These are phyloP conservation scores for Alternaria ventricosa DNA, from an alignment of 2,329 filamentous ascomycete species.

Conservation along the genomic window DNA sequence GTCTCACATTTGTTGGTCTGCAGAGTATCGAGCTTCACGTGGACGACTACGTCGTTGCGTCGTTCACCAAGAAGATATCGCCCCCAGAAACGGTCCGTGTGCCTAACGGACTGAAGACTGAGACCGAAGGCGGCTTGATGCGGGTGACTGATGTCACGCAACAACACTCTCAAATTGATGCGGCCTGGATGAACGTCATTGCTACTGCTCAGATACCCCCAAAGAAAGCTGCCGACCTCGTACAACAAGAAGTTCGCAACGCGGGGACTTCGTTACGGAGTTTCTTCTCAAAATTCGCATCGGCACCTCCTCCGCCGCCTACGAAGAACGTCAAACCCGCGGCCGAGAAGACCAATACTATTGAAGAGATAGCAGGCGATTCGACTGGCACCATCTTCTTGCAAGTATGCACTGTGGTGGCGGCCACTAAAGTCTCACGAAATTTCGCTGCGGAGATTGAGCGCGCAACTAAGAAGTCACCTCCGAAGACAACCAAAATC, in stretches of 20 bases:
- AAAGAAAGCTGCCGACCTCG: conserved; percentile 41
- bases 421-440: conserved; percentile 75
- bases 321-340: conserved; percentile 28
- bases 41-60: conserved; percentile 82
- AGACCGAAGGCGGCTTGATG: conserved; percentile 88
- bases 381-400: conserved; percentile 85
- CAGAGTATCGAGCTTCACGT: conserved; percentile 88
- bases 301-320: conserved; percentile 26
- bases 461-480: conserved; percentile 95
- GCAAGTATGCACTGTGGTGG: conserved; percentile 81
- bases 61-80: conserved; percentile 83
- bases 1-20: conserved; percentile 91
- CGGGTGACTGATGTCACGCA: conserved; percentile 79
- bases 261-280: conserved; percentile 47
- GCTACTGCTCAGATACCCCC: conserved; percentile 75
- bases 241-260: conserved; percentile 46
- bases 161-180: conserved; percentile 91
- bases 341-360: conserved; percentile 20
- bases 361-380: conserved; percentile 72
- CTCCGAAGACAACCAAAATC: conserved; percentile 84
- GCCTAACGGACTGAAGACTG: conserved; percentile 79
- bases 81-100: conserved; percentile 75
- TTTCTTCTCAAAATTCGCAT: conserved; percentile 50
- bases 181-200: conserved; percentile 84
- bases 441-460: conserved; percentile 86